phyloP scores from a whole-genome alignment of 2,329 filamentous ascomycete genomes.

The Scytalidium lignicola region DNA sequence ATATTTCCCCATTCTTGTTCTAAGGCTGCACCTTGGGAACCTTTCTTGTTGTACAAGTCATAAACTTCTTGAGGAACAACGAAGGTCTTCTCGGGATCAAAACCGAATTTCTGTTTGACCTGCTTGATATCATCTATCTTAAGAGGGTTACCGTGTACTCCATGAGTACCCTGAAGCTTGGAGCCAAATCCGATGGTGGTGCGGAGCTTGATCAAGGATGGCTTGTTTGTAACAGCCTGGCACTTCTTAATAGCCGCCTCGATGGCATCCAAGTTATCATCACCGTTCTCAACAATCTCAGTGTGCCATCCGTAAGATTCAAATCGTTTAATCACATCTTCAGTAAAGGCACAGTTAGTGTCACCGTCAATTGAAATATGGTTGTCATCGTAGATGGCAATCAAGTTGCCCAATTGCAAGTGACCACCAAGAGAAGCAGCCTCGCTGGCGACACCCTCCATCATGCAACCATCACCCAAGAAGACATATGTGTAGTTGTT shows the following conservation, averaged over 20 bases:
- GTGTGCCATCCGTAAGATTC: slow-evolving; percentile 97
- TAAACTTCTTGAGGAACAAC: slow-evolving; percentile 92
- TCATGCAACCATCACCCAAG: slow-evolving; percentile 96
- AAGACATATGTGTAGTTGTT: slow-evolving; percentile 97
- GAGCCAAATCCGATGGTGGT: slow-evolving; percentile 98
- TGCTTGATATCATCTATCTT: slow-evolving; percentile 92
- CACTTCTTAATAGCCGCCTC: slow-evolving; percentile 82
- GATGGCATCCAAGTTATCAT: slow-evolving; percentile 81
- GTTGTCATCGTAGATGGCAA: slow-evolving; percentile 97
- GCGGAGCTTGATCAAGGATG: slow-evolving; percentile 90
- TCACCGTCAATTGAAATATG: slow-evolving; percentile 93
- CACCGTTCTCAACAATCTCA: slow-evolving; percentile 77
- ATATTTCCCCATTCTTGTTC: slow-evolving; percentile 96
- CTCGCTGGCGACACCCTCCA: slow-evolving; percentile 96
- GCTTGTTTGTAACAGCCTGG: slow-evolving; percentile 90
- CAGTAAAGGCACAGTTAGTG: slow-evolving; percentile 93
- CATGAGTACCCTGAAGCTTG: slow-evolving; percentile 84
- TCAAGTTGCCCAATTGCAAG: slow-evolving; percentile 95
- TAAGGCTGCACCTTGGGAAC: slow-evolving; percentile 76
- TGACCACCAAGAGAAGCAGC: slow-evolving; percentile 90
- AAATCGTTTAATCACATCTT: slow-evolving; percentile 92
- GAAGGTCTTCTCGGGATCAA: slow-evolving; percentile 91
- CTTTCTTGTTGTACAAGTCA: slow-evolving; percentile 81
- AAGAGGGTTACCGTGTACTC: slow-evolving; percentile 92
- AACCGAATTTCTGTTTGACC: slow-evolving; percentile 93